Base-by-base conservation (phyloP, 192 early-diverging fungal species). In the Tieghemiomyces parasiticus region DNA sequence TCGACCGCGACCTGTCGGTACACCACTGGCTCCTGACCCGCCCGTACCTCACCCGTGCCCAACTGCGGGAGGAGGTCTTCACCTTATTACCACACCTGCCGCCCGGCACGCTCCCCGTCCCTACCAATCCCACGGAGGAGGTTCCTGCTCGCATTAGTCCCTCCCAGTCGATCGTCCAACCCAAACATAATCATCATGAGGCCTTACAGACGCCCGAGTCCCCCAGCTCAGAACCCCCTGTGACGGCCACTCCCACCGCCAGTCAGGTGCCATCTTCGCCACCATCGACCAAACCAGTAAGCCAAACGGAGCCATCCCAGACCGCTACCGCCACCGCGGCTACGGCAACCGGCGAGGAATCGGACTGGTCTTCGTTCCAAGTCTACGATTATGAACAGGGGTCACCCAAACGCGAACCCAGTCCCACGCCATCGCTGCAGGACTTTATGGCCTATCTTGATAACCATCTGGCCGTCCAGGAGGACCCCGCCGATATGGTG, bases 1-100 rank as follows among this genome's bases (percentile, higher is more conserved):
- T 9, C 19, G 22, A 22, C 16, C 10, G 22, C n/a, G 55, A 58
- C 35, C 55, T 58, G 1, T 38, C 33, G n/a, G 35, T 38, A 24
- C 55, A 58, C 55, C 55, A 58, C 55, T 58, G 55, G 55, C 24
- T 58, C n/a, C 55, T 58, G 34, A 58, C 55, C 33, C 55, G 55
- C 4, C 55, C 55, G 22, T 58, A 24, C 33, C 55, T 58, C 24
- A 58, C 55, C 34, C 30, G 28, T 2, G n/a, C 33, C n/a, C 34
- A 58, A n/a, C 32, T 38, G 19, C 19, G n/a, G 13, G 34, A 58
- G 22, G 55, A 58, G 35, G 35, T n/a, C 24, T 34, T 9, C n/a
- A 10, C n/a, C 22, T 12, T 50, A 26, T 28, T 50, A 25, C 49
- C 49, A 42, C 16, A 6, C 38, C 38, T 42, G 38, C 8, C 6